Base-by-base conservation (phyloP, 345 rosid species). In the Pistacia vera region DNA sequence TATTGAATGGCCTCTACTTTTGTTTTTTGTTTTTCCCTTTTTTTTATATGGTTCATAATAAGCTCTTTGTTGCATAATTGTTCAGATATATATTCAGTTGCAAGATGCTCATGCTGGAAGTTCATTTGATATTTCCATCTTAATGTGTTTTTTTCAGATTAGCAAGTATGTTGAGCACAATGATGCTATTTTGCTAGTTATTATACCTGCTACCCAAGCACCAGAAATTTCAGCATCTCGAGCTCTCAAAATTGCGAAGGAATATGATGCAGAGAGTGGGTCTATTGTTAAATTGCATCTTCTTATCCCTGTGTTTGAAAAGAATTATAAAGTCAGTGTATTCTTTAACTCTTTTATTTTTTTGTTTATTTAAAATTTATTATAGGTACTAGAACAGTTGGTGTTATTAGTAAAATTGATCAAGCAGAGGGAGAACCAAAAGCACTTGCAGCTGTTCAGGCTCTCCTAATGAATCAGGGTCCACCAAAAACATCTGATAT, bases 391-490 rank as follows among this genome's bases (percentile, higher is more conserved):
- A 89, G 99, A 91, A 97, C 98, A 57, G 63, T 97, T 76, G 98
- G 99, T 68, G 82, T 94, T 71, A 90, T 96, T 20, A 89, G 95
- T 74, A 96, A 94, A 84, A 89, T 97, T 85, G 99, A 97, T 85
- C 98, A 91, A 86, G 95, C 97, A 69, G 95, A 93, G 76, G 83
- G 91, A 68, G 95, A 94, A 54, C 66, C 93, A 4, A 94, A 97
- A 90, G 97, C 98, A 75, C 90, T 97, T 67, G 90, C 97, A 71
- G 99, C 99, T 8, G 98, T 97, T 87, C 97, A 88, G 83, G 97
- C 98, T 73, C 97, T 94, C 46, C 84, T 97, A 59, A 82, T 86
- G 78, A 94, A 97, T 77, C 93, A 91, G 83, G 99, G 99, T 76
- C 99, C 97, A 14, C 83, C 97, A 54, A 97, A 90, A 85, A 92